A percentile compares a stretch with the other conserved stretches of the same genome.
Evolutionary conservation across 208 protist species (phyloP).

Genomic region (Trichomonas vaginalis): DNA sequence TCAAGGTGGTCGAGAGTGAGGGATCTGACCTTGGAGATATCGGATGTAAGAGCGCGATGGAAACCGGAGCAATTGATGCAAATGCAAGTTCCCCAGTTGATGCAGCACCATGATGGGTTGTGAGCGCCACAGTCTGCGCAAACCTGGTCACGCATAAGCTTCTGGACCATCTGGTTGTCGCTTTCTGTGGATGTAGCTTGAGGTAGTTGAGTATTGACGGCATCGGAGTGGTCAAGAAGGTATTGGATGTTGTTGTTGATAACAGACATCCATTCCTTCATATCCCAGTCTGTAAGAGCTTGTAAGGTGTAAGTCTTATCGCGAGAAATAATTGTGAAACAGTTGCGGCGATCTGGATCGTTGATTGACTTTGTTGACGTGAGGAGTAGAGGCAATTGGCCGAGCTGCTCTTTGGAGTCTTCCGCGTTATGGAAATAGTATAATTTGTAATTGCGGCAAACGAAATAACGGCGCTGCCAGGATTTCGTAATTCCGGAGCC

Average conservation of each 20-base stretch:
- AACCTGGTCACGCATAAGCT: background rate
- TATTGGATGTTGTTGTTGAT: conserved; percentile 10
- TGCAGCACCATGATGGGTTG: background rate
- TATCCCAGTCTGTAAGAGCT: background rate
- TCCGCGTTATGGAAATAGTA: background rate
- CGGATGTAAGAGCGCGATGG: background rate
- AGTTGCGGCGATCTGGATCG: background rate
- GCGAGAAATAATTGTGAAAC: conserved; percentile 5
- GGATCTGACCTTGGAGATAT: background rate
- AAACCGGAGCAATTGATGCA: conserved; percentile 15
- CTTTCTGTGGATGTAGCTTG: background rate
- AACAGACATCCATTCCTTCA: background rate
- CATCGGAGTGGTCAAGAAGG: background rate
- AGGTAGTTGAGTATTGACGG: background rate
- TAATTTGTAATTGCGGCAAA: background rate
- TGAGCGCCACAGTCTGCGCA: background rate
- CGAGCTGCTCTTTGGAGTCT: background rate
- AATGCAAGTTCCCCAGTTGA: conserved; percentile 11
- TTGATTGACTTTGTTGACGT: background rate
- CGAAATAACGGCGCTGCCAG: background rate
- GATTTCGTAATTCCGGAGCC: background rate
- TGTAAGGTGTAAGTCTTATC: background rate
- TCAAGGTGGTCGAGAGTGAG: background rate
- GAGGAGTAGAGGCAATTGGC: background rate
- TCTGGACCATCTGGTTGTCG: background rate